phyloP scores from a whole-genome alignment of 169 alveolate species.

The Neospora caninum region DNA sequence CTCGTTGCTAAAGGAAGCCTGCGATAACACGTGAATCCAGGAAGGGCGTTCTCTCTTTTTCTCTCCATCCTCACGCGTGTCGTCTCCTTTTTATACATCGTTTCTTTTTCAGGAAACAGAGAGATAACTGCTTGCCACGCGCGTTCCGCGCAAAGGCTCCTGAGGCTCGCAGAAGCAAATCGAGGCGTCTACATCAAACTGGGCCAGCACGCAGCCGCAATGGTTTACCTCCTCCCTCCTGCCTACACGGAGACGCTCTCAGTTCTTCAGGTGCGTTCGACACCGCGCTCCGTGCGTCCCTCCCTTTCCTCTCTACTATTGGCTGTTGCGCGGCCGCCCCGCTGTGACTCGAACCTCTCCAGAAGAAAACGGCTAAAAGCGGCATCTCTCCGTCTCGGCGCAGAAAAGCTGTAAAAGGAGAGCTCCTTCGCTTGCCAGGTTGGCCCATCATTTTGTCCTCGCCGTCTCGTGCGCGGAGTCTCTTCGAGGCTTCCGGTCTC shows the following conservation, averaged over 20 bases:
- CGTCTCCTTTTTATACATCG: neutral
- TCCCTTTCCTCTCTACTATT: neutral
- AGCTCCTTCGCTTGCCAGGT: too few species aligned
- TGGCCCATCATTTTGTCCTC: too few species aligned
- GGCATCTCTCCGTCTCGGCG: too few species aligned
- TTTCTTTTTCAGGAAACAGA: slow-evolving; percentile 36
- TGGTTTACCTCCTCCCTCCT: slow-evolving; percentile 75
- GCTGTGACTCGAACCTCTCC: too few species aligned
- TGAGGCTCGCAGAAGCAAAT: slow-evolving; percentile 68
- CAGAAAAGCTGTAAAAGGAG: too few species aligned
- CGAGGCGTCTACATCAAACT: slow-evolving; percentile 80
- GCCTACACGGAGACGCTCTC: slow-evolving; percentile 77
- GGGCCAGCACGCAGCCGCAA: slow-evolving; percentile 77
- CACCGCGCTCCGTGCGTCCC: neutral
- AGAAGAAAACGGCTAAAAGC: too few species aligned
- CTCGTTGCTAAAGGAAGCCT: too few species aligned
- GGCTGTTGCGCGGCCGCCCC: too few species aligned
- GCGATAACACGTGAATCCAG: too few species aligned
- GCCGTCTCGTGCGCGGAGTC: too few species aligned
- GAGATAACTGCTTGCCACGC: slow-evolving; percentile 64
- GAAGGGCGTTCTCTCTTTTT: too few species aligned
- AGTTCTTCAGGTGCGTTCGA: slow-evolving; percentile 52
- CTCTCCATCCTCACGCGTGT: neutral
- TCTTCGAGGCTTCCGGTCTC: too few species aligned
- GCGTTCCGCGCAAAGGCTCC: slow-evolving; percentile 68